Conservation (phyloP, 176 grass and related monocot genomes). For the Pontederia crassipes region DNA sequence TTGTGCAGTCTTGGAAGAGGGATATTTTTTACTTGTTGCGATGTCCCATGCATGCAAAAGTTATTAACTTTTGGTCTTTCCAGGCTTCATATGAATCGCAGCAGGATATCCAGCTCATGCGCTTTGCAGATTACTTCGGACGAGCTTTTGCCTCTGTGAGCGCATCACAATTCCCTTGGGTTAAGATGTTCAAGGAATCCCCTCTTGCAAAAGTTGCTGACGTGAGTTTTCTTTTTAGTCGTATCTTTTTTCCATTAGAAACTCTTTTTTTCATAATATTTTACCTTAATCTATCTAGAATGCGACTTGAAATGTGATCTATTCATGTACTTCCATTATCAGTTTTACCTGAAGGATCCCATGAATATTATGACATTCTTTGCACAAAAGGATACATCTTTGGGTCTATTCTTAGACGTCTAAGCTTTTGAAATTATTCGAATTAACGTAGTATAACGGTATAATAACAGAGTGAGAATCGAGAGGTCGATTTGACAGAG, state of each 20-base stretch:
- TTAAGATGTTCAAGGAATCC: slow-evolving; percentile 91
- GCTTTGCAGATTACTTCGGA: slow-evolving; percentile 93
- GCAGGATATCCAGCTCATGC: slow-evolving; percentile 88
- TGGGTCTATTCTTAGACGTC: too few species aligned
- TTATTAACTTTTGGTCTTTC: background rate
- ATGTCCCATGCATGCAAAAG: slow-evolving; percentile 4
- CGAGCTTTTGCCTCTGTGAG: slow-evolving; percentile 56
- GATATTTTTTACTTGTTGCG: slow-evolving; percentile 16
- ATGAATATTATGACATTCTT: background rate
- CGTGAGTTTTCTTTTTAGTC: slow-evolving; percentile 33
- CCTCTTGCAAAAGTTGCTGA: slow-evolving; percentile 66
- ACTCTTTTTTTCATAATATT: background rate
- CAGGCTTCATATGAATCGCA: slow-evolving; percentile 74
- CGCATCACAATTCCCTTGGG: slow-evolving; percentile 63
- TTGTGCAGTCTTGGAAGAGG: slow-evolving; percentile 16
- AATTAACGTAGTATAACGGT: too few species aligned
- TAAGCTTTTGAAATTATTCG: too few species aligned
- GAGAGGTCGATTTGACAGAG: too few species aligned
- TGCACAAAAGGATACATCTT: too few species aligned
- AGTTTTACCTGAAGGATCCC: too few species aligned
- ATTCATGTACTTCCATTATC: background rate
- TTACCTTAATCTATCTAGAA: background rate
- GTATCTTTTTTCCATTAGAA: background rate
- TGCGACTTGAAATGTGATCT: background rate
- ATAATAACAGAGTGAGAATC: too few species aligned